Evolutionary conservation across 2,329 filamentous ascomycete species (phyloP), one percentile per base, ranked within the genome.

Genomic region (Fusarium setosum): DNA sequence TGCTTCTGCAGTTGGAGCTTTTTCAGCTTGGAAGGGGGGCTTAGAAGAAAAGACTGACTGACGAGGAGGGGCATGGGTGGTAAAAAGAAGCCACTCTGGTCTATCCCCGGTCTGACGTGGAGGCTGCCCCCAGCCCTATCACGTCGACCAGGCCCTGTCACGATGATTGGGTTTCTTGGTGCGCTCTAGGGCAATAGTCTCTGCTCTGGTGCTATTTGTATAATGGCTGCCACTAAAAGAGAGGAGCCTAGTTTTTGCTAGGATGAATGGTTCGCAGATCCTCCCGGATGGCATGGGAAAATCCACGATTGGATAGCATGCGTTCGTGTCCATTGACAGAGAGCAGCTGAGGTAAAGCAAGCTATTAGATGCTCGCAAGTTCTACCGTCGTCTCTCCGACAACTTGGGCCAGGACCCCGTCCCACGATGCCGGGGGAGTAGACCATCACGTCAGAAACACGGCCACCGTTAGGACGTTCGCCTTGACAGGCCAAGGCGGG

Each of bases 91-190:
- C 59, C 59, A 59, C 55, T 31, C 20, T 59, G 48, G 40, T 59
- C 59, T 41, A 38, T 50, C 51, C n/a, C 37, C 15, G 40, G 42
- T n/a, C 52, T 60, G 63, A 61, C 52, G 63, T 63, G 63, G 55
- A 65, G 56, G 60, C 53, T 57, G 56, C 51, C 59, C n/a, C n/a
- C n/a, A 63, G 63, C 59, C 63, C 57, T 65, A 63, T 60, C 63
- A 49, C 48, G n/a, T 20, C 47, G 31, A 24, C 47, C 31, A 38
- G 42, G 48, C 34, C 23, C n/a, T n/a, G 42, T 34, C 48, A 40
- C 21, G 17, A 48, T 45, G 42, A 42, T 23, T 49, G 38, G 44
- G 26, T 32, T 24, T 44, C 52, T 45, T 20, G 20, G 45, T 50
- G n/a, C 10, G 58, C n/a, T 56, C 47, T 56, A 61, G 58, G 57